Evolutionary conservation across 1,139 yeast species (phyloP).

Genomic region (Candida neerlandica): DNA sequence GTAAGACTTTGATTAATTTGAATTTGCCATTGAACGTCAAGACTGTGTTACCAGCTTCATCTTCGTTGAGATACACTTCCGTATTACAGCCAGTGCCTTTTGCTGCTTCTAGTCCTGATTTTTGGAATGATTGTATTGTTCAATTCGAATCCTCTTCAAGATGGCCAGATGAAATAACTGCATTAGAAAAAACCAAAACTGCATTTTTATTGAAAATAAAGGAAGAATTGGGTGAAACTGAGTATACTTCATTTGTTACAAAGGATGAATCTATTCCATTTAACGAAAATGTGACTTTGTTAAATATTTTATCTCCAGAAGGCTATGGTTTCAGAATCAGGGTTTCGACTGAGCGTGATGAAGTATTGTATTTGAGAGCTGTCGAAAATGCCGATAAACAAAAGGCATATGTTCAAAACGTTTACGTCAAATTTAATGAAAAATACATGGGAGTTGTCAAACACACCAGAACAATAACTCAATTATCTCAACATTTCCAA

Average conservation of each 20-base stretch:
- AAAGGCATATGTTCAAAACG: conserved; percentile 59
- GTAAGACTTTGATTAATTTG: conserved; percentile 53
- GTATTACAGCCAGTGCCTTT: conserved; percentile 80
- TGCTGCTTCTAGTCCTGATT: conserved; percentile 75
- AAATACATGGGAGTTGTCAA: conserved; percentile 70
- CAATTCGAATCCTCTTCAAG: conserved; percentile 88
- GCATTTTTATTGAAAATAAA: conserved; percentile 81
- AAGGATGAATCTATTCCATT: conserved; percentile 71
- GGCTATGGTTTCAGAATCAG: conserved; percentile 83
- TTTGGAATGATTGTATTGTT: conserved; percentile 75
- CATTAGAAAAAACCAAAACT: conserved; percentile 85
- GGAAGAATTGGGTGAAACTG: conserved; percentile 56
- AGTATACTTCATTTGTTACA: conserved; percentile 58
- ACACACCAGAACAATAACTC: conserved; percentile 77
- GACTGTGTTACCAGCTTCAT: conserved; percentile 70
- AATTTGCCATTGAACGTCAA: conserved; percentile 75
- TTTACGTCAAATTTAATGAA: conserved; percentile 66
- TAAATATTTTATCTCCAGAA: conserved; percentile 77
- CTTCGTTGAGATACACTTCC: conserved; percentile 75
- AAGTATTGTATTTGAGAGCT: conserved; percentile 68
- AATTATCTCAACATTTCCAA: conserved; percentile 72
- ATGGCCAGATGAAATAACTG: conserved; percentile 93
- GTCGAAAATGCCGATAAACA: conserved; percentile 63
- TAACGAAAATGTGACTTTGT: conserved; percentile 56
- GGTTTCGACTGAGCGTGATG: conserved; percentile 82